Conservation (phyloP, 2,329 filamentous ascomycete species). For the Xylaria sp. region DNA sequence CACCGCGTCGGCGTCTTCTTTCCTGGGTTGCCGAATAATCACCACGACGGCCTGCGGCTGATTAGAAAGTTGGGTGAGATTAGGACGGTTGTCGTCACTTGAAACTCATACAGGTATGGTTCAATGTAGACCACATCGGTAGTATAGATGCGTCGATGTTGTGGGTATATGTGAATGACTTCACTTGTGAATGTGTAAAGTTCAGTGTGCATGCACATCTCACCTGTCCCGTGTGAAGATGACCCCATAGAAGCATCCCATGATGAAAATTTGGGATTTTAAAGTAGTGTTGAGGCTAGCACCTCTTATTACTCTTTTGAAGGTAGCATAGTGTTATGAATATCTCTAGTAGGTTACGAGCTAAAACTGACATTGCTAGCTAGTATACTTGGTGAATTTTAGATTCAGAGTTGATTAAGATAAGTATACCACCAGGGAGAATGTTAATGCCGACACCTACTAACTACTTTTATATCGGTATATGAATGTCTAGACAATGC, state of each 20-base stretch:
- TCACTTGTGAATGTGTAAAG: neutral
- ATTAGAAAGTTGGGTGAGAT: neutral
- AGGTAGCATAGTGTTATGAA: no score
- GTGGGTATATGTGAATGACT: neutral
- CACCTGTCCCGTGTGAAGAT: neutral
- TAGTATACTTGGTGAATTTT: no score
- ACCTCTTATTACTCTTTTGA: neutral
- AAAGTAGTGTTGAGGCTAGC: neutral
- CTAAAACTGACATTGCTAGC: no score
- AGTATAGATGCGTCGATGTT: neutral
- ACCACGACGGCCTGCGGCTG: slow-evolving; percentile 2
- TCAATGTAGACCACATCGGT: no score
- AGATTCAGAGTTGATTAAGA: no score
- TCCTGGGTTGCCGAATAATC: slow-evolving; percentile 2
- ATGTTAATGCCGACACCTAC: neutral
- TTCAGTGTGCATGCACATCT: neutral
- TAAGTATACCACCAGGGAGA: neutral
- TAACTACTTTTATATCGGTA: no score
- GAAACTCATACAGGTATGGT: neutral
- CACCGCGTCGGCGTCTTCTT: slow-evolving; percentile 6
- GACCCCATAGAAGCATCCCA: no score
- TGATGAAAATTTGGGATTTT: no score
- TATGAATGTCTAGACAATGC: no score
- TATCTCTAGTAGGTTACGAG: no score
- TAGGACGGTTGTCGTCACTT: neutral